phyloP scores from a whole-genome alignment of 306 rosid species.

The Fragaria iinumae region DNA sequence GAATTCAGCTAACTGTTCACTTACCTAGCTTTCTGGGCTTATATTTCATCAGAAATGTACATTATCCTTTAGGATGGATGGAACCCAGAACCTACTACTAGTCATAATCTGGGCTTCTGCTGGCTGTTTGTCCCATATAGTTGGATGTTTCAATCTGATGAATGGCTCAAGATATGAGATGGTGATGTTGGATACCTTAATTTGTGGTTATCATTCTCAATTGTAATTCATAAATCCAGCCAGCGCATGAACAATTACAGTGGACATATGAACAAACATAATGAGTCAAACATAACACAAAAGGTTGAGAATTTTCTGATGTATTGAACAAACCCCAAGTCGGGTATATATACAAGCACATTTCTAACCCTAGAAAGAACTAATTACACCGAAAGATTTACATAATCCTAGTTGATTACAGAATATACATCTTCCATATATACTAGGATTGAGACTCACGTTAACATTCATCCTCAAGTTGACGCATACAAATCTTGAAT shows the following conservation, averaged over 20 bases:
- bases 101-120: neutral
- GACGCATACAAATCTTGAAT: no score
- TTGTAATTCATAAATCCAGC: neutral
- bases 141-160: constrained; percentile 1
- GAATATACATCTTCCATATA: no score
- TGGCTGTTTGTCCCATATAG: neutral
- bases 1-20: neutral
- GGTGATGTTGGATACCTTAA: neutral
- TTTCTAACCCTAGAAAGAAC: no score
- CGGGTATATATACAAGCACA: no score
- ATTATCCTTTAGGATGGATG: neutral
- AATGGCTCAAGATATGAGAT: neutral
- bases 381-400: no score
- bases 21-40: neutral
- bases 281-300: no score
- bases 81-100: neutral
- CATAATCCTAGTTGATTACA: no score
- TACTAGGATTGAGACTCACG: no score
- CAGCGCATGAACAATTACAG: neutral
- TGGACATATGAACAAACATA: neutral
- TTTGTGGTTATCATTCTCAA: neutral
- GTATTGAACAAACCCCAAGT: no score
- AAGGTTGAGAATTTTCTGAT: no score
- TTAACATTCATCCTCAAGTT: no score
- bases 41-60: neutral